phyloP scores from a whole-genome alignment of 2,329 filamentous ascomycete genomes.

The Arthrocladium fulminans region DNA sequence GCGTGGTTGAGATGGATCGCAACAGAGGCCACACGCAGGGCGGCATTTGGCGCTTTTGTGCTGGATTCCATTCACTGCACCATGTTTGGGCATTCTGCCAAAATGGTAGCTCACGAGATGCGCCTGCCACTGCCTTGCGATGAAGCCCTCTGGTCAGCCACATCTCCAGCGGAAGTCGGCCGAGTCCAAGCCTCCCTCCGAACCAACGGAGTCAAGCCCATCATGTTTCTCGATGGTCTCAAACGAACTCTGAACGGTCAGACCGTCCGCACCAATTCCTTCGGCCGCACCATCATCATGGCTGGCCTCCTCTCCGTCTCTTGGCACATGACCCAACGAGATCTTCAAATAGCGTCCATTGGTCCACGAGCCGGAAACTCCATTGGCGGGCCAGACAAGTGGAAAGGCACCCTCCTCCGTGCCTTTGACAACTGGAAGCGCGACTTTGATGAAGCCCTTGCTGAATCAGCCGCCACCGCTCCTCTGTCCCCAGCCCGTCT shows the following conservation, averaged over 20 bases:
- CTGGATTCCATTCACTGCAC: slow-evolving; percentile 94
- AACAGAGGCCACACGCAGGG: slow-evolving; percentile 79
- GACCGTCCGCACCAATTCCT: slow-evolving; percentile 80
- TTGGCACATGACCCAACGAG: slow-evolving; percentile 96
- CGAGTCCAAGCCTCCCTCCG: slow-evolving; percentile 72
- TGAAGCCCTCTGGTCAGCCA: slow-evolving; percentile 84
- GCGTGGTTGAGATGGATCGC: slow-evolving; percentile 97
- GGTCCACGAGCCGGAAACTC: slow-evolving; percentile 59
- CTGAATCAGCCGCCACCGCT: slow-evolving; percentile 39
- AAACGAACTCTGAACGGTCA: slow-evolving; percentile 83
- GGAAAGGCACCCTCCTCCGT: slow-evolving; percentile 73
- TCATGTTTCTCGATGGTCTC: slow-evolving; percentile 81
- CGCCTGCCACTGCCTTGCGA: slow-evolving; percentile 84
- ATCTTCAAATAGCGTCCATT: slow-evolving; percentile 81
- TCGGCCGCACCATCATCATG: slow-evolving; percentile 89
- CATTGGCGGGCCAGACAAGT: slow-evolving; percentile 80
- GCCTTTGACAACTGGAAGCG: slow-evolving; percentile 92
- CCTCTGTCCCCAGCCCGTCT: slow-evolving; percentile 24
- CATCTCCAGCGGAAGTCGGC: slow-evolving; percentile 75
- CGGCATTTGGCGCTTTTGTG: slow-evolving; percentile 87
- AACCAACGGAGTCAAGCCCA: slow-evolving; percentile 72
- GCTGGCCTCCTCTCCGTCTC: slow-evolving; percentile 84
- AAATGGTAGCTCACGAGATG: slow-evolving; percentile 96
- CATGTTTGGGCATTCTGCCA: slow-evolving; percentile 94
- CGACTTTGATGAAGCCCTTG: slow-evolving; percentile 76